A percentile compares a stretch with the other conserved stretches of the same genome.
Evolutionary conservation across 2,329 filamentous ascomycete genomes (phyloP).

Genomic region (Amphichorda felina): DNA sequence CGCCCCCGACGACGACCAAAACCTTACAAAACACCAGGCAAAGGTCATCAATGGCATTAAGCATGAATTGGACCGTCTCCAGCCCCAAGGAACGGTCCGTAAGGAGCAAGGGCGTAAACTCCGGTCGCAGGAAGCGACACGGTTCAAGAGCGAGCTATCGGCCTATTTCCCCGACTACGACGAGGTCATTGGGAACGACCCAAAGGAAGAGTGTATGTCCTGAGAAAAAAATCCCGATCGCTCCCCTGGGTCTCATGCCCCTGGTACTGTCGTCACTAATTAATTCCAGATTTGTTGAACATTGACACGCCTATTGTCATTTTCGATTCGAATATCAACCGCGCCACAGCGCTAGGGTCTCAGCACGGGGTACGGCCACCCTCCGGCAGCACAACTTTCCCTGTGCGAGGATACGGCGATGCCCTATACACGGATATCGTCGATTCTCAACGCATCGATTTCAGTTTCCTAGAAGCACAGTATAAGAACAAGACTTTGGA

Average conservation of each 20-base stretch:
- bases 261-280: neutral
- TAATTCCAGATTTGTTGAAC: constrained; percentile 53
- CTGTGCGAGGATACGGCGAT: constrained; percentile 42
- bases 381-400: constrained; percentile 12
- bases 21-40: constrained; percentile 37
- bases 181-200: constrained; percentile 79
- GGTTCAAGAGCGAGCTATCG: constrained; percentile 84
- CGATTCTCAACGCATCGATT: constrained; percentile 44
- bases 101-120: constrained; percentile 58
- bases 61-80: constrained; percentile 46
- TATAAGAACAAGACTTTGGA: constrained; percentile 27
- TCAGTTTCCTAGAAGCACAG: constrained; percentile 38
- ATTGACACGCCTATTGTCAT: constrained; percentile 63
- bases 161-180: constrained; percentile 91
- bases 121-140: constrained; percentile 72
- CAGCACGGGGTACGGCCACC: constrained; percentile 2
- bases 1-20: constrained; percentile 2
- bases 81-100: constrained; percentile 32
- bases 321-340: constrained; percentile 36
- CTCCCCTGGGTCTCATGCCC: no score
- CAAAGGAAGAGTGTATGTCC: constrained; percentile 61
- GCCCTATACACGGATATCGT: constrained; percentile 42
- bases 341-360: constrained; percentile 4
- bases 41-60: constrained; percentile 51
- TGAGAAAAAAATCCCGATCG: neutral